These are phyloP conservation scores for Penicillium sp. DNA, from an alignment of 2,329 filamentous ascomycete species.

Conservation along the genomic window DNA sequence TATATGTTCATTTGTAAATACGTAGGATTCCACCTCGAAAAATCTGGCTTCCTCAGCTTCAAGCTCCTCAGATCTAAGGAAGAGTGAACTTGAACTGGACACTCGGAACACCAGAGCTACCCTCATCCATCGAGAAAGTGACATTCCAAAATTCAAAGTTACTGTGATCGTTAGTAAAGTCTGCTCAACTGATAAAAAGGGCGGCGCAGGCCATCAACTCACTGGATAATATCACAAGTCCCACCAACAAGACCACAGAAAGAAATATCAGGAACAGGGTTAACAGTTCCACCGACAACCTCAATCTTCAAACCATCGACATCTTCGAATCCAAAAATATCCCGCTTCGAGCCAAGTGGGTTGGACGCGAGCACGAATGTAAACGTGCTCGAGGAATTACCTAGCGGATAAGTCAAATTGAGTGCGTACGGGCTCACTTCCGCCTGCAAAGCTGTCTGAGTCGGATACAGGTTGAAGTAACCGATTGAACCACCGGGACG, in stretches of 20 bases:
- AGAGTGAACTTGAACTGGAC: constrained; percentile 9
- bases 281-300: constrained; percentile 9
- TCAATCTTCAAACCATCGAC: constrained; percentile 10
- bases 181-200: background rate
- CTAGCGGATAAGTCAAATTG: constrained; percentile 6
- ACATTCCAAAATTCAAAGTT: constrained; percentile 12
- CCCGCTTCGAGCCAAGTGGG: constrained; percentile 4
- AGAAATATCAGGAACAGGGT: constrained; percentile 9
- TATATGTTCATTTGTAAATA: background rate
- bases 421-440: constrained; percentile 11
- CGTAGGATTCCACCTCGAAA: background rate
- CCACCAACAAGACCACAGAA: constrained; percentile 8
- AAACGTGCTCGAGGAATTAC: constrained; percentile 3
- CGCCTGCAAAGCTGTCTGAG: background rate
- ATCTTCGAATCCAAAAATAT: background rate
- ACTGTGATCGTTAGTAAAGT: constrained; percentile 1
- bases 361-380: constrained; percentile 7
- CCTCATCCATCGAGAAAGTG: constrained; percentile 7
- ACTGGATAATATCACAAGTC: constrained; percentile 8
- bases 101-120: constrained; percentile 5
- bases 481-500: constrained; percentile 6
- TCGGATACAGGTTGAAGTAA: constrained; percentile 9
- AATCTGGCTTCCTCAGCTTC: background rate
- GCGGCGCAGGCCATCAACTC: background rate
- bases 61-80: background rate